phyloP scores from a whole-genome alignment of 148 eudicot species.

The Spergularia bocconei region DNA sequence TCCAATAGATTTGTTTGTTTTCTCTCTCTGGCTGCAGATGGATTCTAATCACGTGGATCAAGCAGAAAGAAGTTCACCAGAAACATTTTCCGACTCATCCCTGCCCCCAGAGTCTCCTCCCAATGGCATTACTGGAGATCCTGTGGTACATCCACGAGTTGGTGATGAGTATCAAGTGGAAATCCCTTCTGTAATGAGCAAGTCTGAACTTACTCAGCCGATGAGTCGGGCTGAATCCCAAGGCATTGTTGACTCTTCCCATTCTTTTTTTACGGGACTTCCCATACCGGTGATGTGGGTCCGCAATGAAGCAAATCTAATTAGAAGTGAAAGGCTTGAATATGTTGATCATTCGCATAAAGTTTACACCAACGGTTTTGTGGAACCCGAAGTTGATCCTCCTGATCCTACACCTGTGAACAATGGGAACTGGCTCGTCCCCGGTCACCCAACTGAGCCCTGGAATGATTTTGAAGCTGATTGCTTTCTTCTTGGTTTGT shows the following conservation, averaged over 20 bases:
- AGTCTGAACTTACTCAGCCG: slow-evolving; percentile 28
- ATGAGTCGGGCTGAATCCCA: slow-evolving; percentile 24
- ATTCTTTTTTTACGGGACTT: slow-evolving; percentile 45
- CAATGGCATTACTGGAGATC: slow-evolving; percentile 43
- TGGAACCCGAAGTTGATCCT: slow-evolving; percentile 17
- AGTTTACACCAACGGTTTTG: slow-evolving; percentile 12
- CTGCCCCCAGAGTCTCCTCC: slow-evolving; percentile 24
- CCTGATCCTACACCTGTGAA: background rate
- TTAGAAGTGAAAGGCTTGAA: slow-evolving; percentile 24
- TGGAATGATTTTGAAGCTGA: slow-evolving; percentile 64
- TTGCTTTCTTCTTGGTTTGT: slow-evolving; percentile 71
- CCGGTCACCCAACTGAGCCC: slow-evolving; percentile 32
- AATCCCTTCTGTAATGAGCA: slow-evolving; percentile 40
- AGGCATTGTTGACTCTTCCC: slow-evolving; percentile 13
- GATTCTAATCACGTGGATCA: slow-evolving; percentile 31
- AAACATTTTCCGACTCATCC: slow-evolving; percentile 32
- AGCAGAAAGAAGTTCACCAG: slow-evolving; percentile 32
- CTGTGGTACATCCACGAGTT: slow-evolving; percentile 49
- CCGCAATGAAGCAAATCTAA: slow-evolving; percentile 19
- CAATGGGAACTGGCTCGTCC: slow-evolving; percentile 40
- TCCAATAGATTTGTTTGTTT: slow-evolving; percentile 6
- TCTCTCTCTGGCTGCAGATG: slow-evolving; percentile 27
- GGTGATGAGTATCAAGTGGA: slow-evolving; percentile 64
- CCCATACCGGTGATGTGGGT: slow-evolving; percentile 51
- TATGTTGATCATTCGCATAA: slow-evolving; percentile 4